These are phyloP conservation scores for Metschnikowia lachancei DNA, from an alignment of 805 yeast genomes.

Conservation along the genomic window DNA sequence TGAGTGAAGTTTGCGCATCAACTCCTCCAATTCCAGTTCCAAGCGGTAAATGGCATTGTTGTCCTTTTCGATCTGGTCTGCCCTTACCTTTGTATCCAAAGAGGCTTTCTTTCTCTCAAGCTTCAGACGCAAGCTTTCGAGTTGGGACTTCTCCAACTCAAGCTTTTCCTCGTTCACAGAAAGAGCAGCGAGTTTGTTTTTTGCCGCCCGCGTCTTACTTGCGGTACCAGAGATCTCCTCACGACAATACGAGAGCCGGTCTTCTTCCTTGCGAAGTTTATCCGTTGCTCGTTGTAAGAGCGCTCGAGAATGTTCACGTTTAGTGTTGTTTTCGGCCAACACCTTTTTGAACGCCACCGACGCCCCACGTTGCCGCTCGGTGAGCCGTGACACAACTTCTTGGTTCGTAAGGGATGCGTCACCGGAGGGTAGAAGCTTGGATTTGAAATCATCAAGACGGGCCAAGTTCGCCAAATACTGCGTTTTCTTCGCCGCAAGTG, in stretches of 20 bases:
- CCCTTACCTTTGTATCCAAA: slow-evolving; percentile 27
- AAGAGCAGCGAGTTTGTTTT: slow-evolving; percentile 37
- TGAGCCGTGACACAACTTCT: neutral
- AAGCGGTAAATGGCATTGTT: slow-evolving; percentile 34
- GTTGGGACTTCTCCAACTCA: slow-evolving; percentile 41
- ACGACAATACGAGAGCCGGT: slow-evolving; percentile 39
- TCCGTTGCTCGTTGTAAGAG: slow-evolving; percentile 21
- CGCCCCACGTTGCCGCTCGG: neutral
- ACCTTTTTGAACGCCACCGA: neutral
- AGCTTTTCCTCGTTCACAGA: slow-evolving; percentile 47
- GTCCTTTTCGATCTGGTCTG: slow-evolving; percentile 34
- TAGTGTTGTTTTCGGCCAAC: neutral
- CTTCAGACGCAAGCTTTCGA: slow-evolving; percentile 39
- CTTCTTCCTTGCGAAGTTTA: slow-evolving; percentile 39
- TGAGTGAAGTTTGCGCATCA: slow-evolving; percentile 48
- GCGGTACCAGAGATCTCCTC: slow-evolving; percentile 40
- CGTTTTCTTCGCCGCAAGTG: slow-evolving; percentile 44
- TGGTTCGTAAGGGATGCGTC: neutral
- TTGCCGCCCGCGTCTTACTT: slow-evolving; percentile 36
- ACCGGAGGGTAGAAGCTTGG: neutral
- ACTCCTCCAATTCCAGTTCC: slow-evolving; percentile 46
- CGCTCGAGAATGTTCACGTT: slow-evolving; percentile 1
- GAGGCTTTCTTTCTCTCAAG: slow-evolving; percentile 25
- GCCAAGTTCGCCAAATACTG: slow-evolving; percentile 26
- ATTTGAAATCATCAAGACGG: slow-evolving; percentile 9